A percentile compares a stretch with the other conserved stretches of the same genome.
phyloP scores from a whole-genome alignment of 495 filamentous ascomycete species.

The Chaetomidium leptoderma region DNA sequence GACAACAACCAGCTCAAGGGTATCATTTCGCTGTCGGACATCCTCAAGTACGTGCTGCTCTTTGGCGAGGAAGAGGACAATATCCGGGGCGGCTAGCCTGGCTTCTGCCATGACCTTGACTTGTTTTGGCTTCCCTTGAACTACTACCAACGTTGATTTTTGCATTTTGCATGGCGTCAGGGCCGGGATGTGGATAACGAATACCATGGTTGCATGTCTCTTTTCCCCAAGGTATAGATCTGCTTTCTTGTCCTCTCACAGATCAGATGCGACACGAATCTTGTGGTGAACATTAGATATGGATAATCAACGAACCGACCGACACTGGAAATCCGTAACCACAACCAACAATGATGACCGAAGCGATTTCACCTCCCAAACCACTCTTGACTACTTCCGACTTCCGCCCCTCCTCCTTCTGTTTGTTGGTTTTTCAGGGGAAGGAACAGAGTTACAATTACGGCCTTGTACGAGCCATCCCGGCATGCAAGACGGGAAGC shows the following conservation, averaged over 20 bases:
- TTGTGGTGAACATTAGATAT: neutral
- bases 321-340: neutral
- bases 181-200: conserved; percentile 27
- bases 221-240: conserved; percentile 27
- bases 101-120: neutral
- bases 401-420: neutral
- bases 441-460: conserved; percentile 18
- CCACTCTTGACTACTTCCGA: too few species aligned
- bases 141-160: conserved; percentile 12
- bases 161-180: conserved; percentile 35
- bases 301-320: neutral
- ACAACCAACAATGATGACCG: neutral
- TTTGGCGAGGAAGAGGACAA: conserved; percentile 68
- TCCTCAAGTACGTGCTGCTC: conserved; percentile 89
- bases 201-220: conserved; percentile 32
- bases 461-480: neutral
- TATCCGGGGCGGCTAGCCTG: conserved; percentile 28
- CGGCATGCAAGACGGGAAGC: conserved; percentile 24
- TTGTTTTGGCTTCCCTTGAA: conserved; percentile 6
- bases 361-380: neutral
- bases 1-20: conserved; percentile 80
- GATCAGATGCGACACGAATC: conserved; percentile 3
- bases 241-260: conserved; percentile 17
- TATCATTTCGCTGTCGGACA: conserved; percentile 91
- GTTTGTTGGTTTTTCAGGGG: conserved; percentile 7